A percentile compares a stretch with the other conserved stretches of the same genome.
phyloP scores from a whole-genome alignment of 2,329 filamentous ascomycete genomes.

The Aspergillus amoenus region DNA sequence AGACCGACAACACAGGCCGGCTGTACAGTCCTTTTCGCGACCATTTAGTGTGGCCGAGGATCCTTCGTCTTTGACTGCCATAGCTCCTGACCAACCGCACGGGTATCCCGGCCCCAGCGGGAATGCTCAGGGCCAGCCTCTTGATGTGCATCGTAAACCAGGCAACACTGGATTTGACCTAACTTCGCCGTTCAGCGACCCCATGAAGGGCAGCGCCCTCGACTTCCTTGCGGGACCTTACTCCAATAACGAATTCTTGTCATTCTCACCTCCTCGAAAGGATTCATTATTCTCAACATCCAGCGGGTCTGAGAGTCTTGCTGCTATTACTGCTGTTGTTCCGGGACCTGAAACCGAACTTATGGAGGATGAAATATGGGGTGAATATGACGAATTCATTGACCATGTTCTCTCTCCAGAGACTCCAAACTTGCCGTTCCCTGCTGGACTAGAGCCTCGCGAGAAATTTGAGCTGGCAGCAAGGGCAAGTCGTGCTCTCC shows the following conservation, averaged over 20 bases:
- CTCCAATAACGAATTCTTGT: slow-evolving; percentile 63
- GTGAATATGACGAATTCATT: slow-evolving; percentile 87
- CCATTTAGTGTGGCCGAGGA: slow-evolving; percentile 62
- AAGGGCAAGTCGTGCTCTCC: slow-evolving; percentile 39
- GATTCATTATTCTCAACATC: slow-evolving; percentile 67
- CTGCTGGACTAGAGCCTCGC: slow-evolving; percentile 16
- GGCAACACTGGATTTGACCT: slow-evolving; percentile 22
- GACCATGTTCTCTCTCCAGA: slow-evolving; percentile 62
- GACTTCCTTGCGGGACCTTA: slow-evolving; percentile 40
- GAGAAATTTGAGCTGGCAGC: slow-evolving; percentile 39
- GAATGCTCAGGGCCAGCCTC: not conserved
- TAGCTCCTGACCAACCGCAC: slow-evolving; percentile 23
- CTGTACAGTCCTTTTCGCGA: slow-evolving; percentile 79
- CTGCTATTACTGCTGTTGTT: slow-evolving; percentile 65
- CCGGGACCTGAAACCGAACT: slow-evolving; percentile 62
- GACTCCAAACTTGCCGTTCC: slow-evolving; percentile 20
- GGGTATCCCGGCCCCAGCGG: slow-evolving; percentile 25
- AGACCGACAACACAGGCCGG: slow-evolving; percentile 62
- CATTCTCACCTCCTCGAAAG: slow-evolving; percentile 70
- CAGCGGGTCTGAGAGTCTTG: slow-evolving; percentile 62
- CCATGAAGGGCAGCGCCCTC: slow-evolving; percentile 27
- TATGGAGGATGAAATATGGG: slow-evolving; percentile 86
- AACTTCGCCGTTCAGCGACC: slow-evolving; percentile 35
- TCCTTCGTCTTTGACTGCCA: slow-evolving; percentile 41
- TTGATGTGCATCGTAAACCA: not conserved